These are phyloP conservation scores for Pseudozyma tsukubaensis DNA, from an alignment of 1,284 basidiomycete genomes.

Conservation along the genomic window DNA sequence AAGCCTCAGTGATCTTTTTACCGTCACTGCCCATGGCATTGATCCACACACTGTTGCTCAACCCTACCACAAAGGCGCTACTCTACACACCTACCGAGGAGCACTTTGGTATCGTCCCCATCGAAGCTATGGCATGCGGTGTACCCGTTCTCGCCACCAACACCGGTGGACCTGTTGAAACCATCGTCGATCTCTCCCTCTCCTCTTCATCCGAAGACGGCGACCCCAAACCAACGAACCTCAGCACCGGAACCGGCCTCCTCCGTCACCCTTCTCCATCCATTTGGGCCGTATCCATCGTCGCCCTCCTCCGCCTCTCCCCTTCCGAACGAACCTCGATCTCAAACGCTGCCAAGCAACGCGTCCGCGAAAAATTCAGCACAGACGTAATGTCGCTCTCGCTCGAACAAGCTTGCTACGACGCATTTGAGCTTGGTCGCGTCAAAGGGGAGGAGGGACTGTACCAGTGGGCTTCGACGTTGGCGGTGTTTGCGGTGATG, in stretches of 20 bases:
- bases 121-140: constrained; percentile 93
- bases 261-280: constrained; percentile 43
- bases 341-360: constrained; percentile 14
- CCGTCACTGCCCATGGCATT: constrained; percentile 61
- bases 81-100: constrained; percentile 95
- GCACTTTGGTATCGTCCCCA: constrained; percentile 95
- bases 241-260: constrained; percentile 46
- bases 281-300: constrained; percentile 50
- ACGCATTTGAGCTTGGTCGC: constrained; percentile 38
- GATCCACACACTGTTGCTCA: constrained; percentile 57
- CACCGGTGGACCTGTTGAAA: constrained; percentile 92
- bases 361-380: constrained; percentile 41
- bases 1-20: constrained; percentile 54
- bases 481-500: constrained; percentile 41
- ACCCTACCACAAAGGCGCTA: constrained; percentile 69
- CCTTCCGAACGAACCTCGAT: constrained; percentile 15
- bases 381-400: constrained; percentile 42
- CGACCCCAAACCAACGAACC: constrained; percentile 38
- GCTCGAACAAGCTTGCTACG: constrained; percentile 50
- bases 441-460: constrained; percentile 53
- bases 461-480: constrained; percentile 48
- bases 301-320: constrained; percentile 33
- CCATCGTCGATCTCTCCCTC: constrained; percentile 75
- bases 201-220: constrained; percentile 8
- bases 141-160: constrained; percentile 89